Evolutionary conservation across 495 filamentous ascomycete genomes (phyloP).

Genomic region (Tuber melanosporum): DNA sequence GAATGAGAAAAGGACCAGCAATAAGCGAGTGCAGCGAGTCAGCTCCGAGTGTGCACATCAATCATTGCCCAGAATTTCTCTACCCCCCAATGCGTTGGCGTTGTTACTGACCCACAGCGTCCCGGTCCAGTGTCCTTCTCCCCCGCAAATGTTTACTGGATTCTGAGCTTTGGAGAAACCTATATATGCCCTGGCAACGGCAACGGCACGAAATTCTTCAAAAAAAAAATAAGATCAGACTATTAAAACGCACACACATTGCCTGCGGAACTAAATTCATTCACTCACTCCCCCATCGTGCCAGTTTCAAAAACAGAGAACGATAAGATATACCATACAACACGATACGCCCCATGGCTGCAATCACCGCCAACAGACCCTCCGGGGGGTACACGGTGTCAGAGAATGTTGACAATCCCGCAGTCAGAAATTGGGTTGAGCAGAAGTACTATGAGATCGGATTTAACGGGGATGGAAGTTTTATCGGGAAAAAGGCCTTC

Average conservation of each 20-base stretch:
- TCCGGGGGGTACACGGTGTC: not conserved
- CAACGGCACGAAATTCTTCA: not conserved
- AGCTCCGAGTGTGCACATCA: slow-evolving; percentile 1
- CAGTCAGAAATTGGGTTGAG: slow-evolving; percentile 1
- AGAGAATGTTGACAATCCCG: not conserved
- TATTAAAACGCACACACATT: not conserved
- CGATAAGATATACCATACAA: not conserved
- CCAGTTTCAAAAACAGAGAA: not conserved
- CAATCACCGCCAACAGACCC: not conserved
- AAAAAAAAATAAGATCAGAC: not conserved
- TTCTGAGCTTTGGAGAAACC: not conserved
- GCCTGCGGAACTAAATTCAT: not conserved
- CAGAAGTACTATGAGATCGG: not conserved
- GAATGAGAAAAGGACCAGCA: not conserved
- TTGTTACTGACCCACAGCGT: not conserved
- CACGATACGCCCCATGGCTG: not conserved
- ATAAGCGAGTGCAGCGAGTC: not conserved
- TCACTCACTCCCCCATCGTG: not conserved
- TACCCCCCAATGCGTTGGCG: slow-evolving; percentile 3
- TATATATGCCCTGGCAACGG: not conserved
- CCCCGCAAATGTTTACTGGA: not conserved
- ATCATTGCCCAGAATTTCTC: not conserved
- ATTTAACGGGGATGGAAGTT: not conserved
- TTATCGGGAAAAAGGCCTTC: slow-evolving; percentile 2
- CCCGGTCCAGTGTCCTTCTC: not conserved